These are phyloP conservation scores for Penstemon davidsonii DNA, from an alignment of 257 asterid species.

Conservation along the genomic window DNA sequence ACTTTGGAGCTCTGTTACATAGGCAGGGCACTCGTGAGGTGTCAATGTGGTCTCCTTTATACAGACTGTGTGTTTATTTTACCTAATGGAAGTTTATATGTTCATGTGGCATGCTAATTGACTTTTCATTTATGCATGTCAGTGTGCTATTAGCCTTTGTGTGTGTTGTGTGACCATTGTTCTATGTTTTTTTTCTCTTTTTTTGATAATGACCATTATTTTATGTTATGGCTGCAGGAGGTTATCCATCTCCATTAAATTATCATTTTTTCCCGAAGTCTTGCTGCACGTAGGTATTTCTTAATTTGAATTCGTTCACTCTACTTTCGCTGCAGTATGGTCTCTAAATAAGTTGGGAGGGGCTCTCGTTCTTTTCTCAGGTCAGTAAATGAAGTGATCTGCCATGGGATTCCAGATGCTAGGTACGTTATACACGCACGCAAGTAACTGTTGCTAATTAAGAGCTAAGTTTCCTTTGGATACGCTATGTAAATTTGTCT, in stretches of 20 bases:
- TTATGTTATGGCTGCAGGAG: conserved; percentile 57
- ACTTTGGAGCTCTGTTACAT: neutral
- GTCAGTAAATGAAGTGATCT: conserved; percentile 94
- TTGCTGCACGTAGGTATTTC: conserved; percentile 99
- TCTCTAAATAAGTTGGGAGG: conserved; percentile 24
- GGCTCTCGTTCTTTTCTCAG: conserved; percentile 44
- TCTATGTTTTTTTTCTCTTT: neutral
- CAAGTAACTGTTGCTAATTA: conserved; percentile 6
- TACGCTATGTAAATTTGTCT: conserved; percentile 4
- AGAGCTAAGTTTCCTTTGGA: neutral
- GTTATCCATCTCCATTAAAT: conserved; percentile 95
- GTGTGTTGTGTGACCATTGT: conserved; percentile 2
- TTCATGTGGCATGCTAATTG: conserved; percentile 9
- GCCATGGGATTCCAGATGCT: conserved; percentile 99
- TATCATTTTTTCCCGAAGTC: conserved; percentile 96
- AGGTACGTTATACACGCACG: conserved; percentile 50
- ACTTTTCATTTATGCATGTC: conserved; percentile 12
- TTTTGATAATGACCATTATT: neutral
- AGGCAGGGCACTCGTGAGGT: neutral
- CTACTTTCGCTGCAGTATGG: conserved; percentile 13
- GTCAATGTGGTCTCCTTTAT: neutral
- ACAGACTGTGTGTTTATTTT: conserved; percentile 1
- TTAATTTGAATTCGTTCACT: conserved; percentile 31
- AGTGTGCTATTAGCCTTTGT: neutral
- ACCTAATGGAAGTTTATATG: neutral